phyloP scores from a whole-genome alignment of 2,329 filamentous ascomycete genomes.

The Xylaria sp. region DNA sequence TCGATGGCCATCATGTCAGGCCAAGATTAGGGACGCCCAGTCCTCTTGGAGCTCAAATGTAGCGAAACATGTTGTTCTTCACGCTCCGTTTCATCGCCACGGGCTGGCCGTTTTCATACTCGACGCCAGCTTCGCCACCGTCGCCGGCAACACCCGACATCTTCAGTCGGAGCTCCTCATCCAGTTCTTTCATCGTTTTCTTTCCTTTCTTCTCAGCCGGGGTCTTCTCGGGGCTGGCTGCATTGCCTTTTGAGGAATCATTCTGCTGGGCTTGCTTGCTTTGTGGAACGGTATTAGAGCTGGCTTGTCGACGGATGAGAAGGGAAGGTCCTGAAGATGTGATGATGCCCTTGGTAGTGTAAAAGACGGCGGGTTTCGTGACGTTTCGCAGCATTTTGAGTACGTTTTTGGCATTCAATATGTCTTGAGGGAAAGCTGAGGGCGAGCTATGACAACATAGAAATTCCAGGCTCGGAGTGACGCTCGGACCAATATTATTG shows the following conservation, averaged over 20 bases:
- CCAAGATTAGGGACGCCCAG: no score
- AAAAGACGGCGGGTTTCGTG: background rate
- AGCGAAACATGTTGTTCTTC: constrained; percentile 45
- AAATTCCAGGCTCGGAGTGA: no score
- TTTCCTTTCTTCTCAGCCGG: background rate
- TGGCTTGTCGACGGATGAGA: background rate
- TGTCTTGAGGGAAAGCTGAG: no score
- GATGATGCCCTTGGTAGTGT: background rate
- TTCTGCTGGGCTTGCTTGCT: background rate
- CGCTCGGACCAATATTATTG: no score
- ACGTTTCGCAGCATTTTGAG: background rate
- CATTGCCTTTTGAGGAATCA: background rate
- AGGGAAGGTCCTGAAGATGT: background rate
- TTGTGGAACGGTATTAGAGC: background rate
- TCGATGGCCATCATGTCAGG: background rate
- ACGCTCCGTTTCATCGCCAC: constrained; percentile 74
- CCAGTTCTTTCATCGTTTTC: constrained; percentile 3
- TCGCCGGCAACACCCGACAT: constrained; percentile 70
- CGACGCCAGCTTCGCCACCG: constrained; percentile 70
- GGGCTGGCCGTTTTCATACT: constrained; percentile 75
- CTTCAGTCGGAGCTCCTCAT: constrained; percentile 53
- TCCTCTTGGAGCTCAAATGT: background rate
- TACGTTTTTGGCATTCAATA: no score
- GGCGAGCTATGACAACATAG: no score
- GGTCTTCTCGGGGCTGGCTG: background rate